Percentiles rank a stretch among this genome's conserved stretches.
phyloP scores from a whole-genome alignment of 2,329 filamentous ascomycete genomes.

The Lachnellula willkommii region DNA sequence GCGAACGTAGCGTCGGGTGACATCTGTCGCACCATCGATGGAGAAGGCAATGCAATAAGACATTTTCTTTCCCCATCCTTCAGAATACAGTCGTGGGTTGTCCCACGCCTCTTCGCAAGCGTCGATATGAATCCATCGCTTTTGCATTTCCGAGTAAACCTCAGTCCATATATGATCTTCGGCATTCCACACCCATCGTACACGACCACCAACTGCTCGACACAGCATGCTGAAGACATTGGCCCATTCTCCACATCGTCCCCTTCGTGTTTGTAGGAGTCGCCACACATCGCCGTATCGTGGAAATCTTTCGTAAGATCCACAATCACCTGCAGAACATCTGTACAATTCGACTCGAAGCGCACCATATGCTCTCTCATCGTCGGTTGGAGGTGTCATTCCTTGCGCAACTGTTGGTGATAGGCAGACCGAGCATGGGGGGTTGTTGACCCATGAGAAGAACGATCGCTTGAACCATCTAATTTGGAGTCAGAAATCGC shows the following conservation, averaged over 20 bases:
- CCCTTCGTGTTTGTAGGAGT: slow-evolving; percentile 76
- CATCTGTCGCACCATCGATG: slow-evolving; percentile 70
- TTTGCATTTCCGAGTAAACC: slow-evolving; percentile 89
- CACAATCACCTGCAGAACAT: slow-evolving; percentile 72
- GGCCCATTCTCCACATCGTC: slow-evolving; percentile 90
- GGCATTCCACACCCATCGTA: slow-evolving; percentile 97
- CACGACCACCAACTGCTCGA: slow-evolving; percentile 81
- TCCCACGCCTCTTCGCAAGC: slow-evolving; percentile 94
- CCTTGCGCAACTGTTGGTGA: slow-evolving; percentile 79
- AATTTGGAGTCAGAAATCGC: slow-evolving; percentile 14
- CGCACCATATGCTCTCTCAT: slow-evolving; percentile 85
- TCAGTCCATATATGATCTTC: slow-evolving; percentile 99
- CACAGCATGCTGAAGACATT: slow-evolving; percentile 99
- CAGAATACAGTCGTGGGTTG: slow-evolving; percentile 82
- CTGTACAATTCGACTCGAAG: slow-evolving; percentile 83
- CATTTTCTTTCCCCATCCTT: slow-evolving; percentile 95
- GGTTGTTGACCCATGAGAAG: slow-evolving; percentile 96
- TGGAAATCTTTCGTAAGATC: slow-evolving; percentile 80
- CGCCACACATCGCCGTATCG: slow-evolving; percentile 95
- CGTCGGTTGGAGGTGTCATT: slow-evolving; percentile 77
- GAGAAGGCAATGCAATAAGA: slow-evolving; percentile 97
- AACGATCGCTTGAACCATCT: slow-evolving; percentile 96
- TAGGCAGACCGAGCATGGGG: slow-evolving; percentile 73
- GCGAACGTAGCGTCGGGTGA: slow-evolving; percentile 63
- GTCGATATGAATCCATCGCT: slow-evolving; percentile 95